Evolutionary conservation across 495 filamentous ascomycete genomes (phyloP).

Genomic region (Aspergillus biplanus): DNA sequence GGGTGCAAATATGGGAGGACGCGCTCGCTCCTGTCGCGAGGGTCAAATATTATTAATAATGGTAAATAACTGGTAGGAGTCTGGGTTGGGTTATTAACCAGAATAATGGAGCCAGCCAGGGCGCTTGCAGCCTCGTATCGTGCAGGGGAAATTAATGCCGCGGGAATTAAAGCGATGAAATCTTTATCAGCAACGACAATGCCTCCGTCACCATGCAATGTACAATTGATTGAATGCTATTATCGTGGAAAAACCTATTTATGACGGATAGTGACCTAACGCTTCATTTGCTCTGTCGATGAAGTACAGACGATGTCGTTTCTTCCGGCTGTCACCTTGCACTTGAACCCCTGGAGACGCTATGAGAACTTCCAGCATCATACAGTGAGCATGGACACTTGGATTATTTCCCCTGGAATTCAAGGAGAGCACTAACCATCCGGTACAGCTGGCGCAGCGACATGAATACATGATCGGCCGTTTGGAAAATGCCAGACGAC

Average conservation of each 20-base stretch:
- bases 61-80: no score
- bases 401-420: background rate
- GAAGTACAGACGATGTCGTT: slow-evolving; percentile 7
- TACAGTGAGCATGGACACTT: background rate
- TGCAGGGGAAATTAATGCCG: slow-evolving; percentile 4
- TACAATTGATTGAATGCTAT: background rate
- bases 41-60: background rate
- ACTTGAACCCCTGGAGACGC: slow-evolving; percentile 19
- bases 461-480: slow-evolving; percentile 21
- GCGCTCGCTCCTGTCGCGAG: background rate
- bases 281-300: background rate
- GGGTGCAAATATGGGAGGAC: background rate
- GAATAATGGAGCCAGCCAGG: background rate
- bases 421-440: background rate
- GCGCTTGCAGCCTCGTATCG: slow-evolving; percentile 10
- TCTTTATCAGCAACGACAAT: slow-evolving; percentile 1
- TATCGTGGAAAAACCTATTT: background rate
- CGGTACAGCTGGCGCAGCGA: slow-evolving; percentile 15
- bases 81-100: no score
- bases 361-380: slow-evolving; percentile 21
- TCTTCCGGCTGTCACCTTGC: slow-evolving; percentile 13
- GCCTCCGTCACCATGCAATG: background rate
- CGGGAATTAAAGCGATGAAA: background rate
- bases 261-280: background rate
- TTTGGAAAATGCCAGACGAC: slow-evolving; percentile 21